phyloP scores from a whole-genome alignment of 2,329 filamentous ascomycete species.

The Coleophoma cylindrospora region DNA sequence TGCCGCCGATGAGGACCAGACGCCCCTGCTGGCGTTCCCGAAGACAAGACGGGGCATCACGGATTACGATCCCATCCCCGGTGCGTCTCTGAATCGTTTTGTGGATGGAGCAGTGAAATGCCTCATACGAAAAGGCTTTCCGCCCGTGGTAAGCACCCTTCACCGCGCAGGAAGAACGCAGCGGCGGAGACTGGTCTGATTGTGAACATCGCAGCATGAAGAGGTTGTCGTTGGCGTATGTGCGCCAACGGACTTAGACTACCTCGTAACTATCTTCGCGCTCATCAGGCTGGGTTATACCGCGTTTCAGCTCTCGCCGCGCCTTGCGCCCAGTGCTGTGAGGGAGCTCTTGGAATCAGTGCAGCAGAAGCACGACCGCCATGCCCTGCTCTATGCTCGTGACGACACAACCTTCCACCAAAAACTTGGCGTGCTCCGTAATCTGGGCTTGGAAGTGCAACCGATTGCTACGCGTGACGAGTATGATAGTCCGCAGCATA shows the following conservation, averaged over 20 bases:
- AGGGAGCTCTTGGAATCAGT: background rate
- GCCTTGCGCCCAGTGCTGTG: background rate
- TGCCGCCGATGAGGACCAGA: background rate
- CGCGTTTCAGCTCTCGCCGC: background rate
- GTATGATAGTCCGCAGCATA: too few relatives aligned
- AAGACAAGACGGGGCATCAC: background rate
- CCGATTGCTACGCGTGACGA: too few relatives aligned
- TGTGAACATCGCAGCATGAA: background rate
- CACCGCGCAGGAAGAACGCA: background rate
- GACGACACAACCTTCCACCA: background rate
- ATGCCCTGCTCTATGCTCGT: background rate
- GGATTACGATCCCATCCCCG: background rate
- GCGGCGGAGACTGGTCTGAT: background rate
- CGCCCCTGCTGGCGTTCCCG: background rate
- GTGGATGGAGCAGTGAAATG: background rate
- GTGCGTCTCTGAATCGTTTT: background rate
- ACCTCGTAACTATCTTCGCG: slow-evolving; percentile 1
- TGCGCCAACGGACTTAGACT: background rate
- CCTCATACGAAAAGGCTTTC: background rate
- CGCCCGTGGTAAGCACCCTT: background rate
- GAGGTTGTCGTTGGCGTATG: background rate
- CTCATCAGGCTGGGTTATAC: slow-evolving; percentile 3
- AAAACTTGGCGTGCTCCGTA: too few relatives aligned
- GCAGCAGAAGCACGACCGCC: background rate
- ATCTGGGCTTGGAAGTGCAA: too few relatives aligned